Conservation (phyloP, 2,329 filamentous ascomycete species). For the Penicillium sp. region DNA sequence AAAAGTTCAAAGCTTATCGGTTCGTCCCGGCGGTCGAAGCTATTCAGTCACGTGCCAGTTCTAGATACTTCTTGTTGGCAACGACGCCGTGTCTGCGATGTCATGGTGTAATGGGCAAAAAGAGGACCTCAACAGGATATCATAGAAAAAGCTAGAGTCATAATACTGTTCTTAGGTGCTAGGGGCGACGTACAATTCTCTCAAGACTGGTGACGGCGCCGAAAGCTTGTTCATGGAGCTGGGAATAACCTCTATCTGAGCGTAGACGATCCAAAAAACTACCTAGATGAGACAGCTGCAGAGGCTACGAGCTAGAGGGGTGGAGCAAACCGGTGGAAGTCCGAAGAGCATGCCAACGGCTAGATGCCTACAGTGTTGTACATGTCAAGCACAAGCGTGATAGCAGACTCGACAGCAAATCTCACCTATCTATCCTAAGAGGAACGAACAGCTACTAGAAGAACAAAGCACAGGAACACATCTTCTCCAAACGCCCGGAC, state of each 20-base stretch:
- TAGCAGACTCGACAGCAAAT: too few relatives aligned
- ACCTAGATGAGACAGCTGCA: too few relatives aligned
- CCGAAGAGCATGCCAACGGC: too few relatives aligned
- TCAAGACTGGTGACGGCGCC: neutral
- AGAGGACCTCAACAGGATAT: neutral
- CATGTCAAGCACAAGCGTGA: too few relatives aligned
- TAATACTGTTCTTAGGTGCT: neutral
- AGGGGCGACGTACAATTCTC: neutral
- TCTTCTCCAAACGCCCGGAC: conserved; percentile 58
- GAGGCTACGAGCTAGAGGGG: too few relatives aligned
- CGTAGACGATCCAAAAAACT: too few relatives aligned
- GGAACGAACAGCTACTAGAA: neutral
- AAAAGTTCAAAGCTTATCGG: conserved; percentile 23
- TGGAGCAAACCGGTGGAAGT: too few relatives aligned
- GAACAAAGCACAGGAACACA: conserved; percentile 9
- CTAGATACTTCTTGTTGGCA: neutral
- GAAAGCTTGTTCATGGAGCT: neutral
- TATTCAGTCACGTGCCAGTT: conserved; percentile 13
- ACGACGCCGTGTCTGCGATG: neutral
- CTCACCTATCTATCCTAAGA: too few relatives aligned
- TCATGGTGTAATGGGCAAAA: neutral
- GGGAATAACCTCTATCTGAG: neutral
- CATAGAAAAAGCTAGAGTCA: neutral
- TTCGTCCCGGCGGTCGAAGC: conserved; percentile 15
- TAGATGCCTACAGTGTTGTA: too few relatives aligned